These are phyloP conservation scores for Hypericum androsaemum DNA, from an alignment of 345 rosid genomes.

Conservation along the genomic window DNA sequence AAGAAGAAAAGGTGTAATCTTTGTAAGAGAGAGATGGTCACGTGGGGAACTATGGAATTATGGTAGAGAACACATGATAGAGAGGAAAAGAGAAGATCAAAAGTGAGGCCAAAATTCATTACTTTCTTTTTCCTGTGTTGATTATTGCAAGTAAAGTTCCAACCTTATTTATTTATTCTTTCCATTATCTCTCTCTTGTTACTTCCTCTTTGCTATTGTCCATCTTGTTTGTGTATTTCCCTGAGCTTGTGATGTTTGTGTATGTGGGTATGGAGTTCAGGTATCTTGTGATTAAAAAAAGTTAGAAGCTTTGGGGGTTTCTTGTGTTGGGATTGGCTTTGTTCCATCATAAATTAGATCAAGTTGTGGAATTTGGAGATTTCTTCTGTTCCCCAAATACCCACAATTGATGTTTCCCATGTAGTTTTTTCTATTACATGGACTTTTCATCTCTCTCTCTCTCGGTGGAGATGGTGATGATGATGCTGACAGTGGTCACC, in stretches of 20 bases:
- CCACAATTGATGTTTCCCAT: conserved; percentile 45
- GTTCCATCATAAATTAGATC: conserved; percentile 16
- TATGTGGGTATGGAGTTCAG: background rate
- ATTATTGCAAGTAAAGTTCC: background rate
- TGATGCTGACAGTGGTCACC: conserved; percentile 5
- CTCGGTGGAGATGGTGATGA: conserved; percentile 10
- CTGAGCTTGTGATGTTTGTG: conserved; percentile 10
- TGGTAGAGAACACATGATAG: conserved; percentile 35
- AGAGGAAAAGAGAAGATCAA: conserved; percentile 19
- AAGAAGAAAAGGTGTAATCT: background rate
- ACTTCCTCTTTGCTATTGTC: conserved; percentile 5
- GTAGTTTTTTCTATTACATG: conserved; percentile 29
- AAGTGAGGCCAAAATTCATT: conserved; percentile 14
- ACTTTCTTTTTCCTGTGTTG: no score
- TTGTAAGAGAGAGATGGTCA: conserved; percentile 17
- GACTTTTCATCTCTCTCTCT: conserved; percentile 11
- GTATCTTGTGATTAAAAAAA: conserved; percentile 15
- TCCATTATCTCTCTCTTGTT: conserved; percentile 16
- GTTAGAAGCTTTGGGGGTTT: conserved; percentile 15
- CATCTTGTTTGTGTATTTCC: conserved; percentile 4
- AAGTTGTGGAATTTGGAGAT: conserved; percentile 30
- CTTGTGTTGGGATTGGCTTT: conserved; percentile 31
- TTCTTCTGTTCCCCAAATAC: conserved; percentile 38
- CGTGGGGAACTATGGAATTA: conserved; percentile 40
- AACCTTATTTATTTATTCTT: conserved; percentile 14